Conservation (phyloP, 208 protist genomes). For the Acanthamoeba sp. region DNA sequence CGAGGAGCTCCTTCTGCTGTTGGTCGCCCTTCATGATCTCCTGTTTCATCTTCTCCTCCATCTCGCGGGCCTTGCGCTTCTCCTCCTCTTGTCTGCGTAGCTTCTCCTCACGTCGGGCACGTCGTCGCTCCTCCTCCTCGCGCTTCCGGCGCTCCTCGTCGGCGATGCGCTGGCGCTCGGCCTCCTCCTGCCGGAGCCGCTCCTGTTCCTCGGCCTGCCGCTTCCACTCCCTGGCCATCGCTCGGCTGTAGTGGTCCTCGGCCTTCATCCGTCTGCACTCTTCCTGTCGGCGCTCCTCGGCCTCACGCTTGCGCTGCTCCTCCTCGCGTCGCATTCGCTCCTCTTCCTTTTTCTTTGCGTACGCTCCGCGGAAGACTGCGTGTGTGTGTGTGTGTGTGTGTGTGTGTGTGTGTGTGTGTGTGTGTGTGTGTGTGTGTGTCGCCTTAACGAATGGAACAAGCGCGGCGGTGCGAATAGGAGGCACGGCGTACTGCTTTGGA, state of each 20-base stretch:
- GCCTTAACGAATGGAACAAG: too few relatives aligned
- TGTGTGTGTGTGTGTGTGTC: too few relatives aligned
- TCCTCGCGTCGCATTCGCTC: not conserved
- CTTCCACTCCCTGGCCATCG: conserved; percentile 30
- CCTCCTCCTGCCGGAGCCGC: not conserved
- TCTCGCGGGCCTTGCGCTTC: not conserved
- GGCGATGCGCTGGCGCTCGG: not conserved
- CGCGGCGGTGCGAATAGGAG: not conserved
- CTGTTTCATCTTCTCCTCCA: conserved; percentile 38
- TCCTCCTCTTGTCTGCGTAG: conserved; percentile 8
- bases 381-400: too few relatives aligned
- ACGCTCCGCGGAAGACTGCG: conserved; percentile 45
- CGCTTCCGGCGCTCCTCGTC: conserved; percentile 18
- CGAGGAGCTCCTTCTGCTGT: conserved; percentile 56
- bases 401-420: not conserved
- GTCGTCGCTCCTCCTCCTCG: conserved; percentile 31
- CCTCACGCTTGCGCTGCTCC: conserved; percentile 5
- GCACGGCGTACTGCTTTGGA: conserved; percentile 39
- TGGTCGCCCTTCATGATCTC: conserved; percentile 63
- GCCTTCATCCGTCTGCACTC: conserved; percentile 27
- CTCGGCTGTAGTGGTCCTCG: conserved; percentile 39
- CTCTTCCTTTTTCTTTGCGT: conserved; percentile 40
- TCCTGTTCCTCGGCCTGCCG: not conserved
- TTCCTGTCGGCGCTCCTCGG: not conserved
- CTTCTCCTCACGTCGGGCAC: not conserved